Percentiles rank a stretch among this genome's conserved stretches.
Conservation (phyloP, 129 eudicot genomes). For the Chrysanthemum lavandulifolium region DNA sequence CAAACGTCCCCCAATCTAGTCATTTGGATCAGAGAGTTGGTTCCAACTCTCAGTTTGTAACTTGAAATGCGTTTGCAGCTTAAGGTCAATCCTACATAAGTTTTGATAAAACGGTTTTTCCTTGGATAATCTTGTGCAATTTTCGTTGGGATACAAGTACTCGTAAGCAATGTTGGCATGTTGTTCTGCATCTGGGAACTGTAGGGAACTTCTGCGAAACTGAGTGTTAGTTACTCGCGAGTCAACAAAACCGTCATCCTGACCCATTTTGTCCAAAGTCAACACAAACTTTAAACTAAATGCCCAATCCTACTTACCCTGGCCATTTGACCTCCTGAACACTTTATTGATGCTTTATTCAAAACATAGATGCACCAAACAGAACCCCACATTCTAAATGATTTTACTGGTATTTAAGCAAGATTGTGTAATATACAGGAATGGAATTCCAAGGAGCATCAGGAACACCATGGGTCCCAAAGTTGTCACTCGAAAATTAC, state of each 20-base stretch:
- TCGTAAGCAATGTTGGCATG: neutral
- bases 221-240: too few relatives aligned
- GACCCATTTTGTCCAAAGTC: too few relatives aligned
- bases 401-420: neutral
- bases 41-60: too few relatives aligned
- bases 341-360: neutral
- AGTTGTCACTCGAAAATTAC: constrained; percentile 36
- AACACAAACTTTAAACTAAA: neutral
- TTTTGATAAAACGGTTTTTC: constrained; percentile 3
- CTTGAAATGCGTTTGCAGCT: too few relatives aligned
- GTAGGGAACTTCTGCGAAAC: neutral
- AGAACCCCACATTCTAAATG: constrained; percentile 8
- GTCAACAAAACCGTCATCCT: too few relatives aligned
- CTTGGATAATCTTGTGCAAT: neutral
- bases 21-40: too few relatives aligned
- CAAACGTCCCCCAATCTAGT: too few relatives aligned
- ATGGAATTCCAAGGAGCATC: constrained; percentile 28
- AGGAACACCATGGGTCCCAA: constrained; percentile 19
- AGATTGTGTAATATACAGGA: neutral
- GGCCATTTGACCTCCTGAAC: neutral
- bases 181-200: constrained; percentile 5
- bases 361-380: neutral
- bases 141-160: constrained; percentile 10
- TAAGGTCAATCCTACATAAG: too few relatives aligned
- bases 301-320: neutral